These are phyloP conservation scores for Penicillium sp. DNA, from an alignment of 2,329 filamentous ascomycete species.

Conservation along the genomic window DNA sequence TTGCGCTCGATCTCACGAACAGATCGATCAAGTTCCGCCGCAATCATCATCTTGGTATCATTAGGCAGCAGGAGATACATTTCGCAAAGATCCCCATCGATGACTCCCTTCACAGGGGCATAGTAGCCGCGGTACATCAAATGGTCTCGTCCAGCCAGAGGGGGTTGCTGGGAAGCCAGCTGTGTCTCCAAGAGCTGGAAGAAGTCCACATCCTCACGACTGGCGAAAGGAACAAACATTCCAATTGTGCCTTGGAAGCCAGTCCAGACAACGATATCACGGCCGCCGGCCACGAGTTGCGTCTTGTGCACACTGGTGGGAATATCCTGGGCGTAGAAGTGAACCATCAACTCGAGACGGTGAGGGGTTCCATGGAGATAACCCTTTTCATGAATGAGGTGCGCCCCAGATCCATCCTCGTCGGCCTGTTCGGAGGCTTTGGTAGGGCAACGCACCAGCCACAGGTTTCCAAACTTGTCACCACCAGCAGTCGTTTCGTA, in stretches of 20 bases:
- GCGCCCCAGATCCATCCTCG: slow-evolving; percentile 84
- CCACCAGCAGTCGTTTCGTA: slow-evolving; percentile 94
- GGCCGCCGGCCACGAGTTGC: slow-evolving; percentile 82
- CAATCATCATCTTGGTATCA: slow-evolving; percentile 94
- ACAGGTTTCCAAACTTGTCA: slow-evolving; percentile 97
- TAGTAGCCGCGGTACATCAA: slow-evolving; percentile 96
- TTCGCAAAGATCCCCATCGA: slow-evolving; percentile 96
- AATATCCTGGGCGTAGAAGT: slow-evolving; percentile 89
- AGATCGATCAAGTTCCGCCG: slow-evolving; percentile 84
- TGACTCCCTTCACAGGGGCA: slow-evolving; percentile 90
- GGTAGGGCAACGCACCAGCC: slow-evolving; percentile 81
- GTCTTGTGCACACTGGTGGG: slow-evolving; percentile 88
- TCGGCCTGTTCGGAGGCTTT: slow-evolving; percentile 88
- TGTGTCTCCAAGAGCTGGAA: slow-evolving; percentile 93
- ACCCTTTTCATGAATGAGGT: slow-evolving; percentile 83
- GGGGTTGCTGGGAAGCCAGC: slow-evolving; percentile 79
- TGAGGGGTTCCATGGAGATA: slow-evolving; percentile 90
- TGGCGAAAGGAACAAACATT: slow-evolving; percentile 86
- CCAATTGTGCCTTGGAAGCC: slow-evolving; percentile 93
- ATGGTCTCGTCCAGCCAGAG: slow-evolving; percentile 88
- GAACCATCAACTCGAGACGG: slow-evolving; percentile 77
- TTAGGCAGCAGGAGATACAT: slow-evolving; percentile 77
- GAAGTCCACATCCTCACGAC: slow-evolving; percentile 92
- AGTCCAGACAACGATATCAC: slow-evolving; percentile 88
- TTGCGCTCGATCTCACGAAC: slow-evolving; percentile 94